Evolutionary conservation across 768 basidiomycete genomes (phyloP).

Genomic region (Leccinum longicurvipes): DNA sequence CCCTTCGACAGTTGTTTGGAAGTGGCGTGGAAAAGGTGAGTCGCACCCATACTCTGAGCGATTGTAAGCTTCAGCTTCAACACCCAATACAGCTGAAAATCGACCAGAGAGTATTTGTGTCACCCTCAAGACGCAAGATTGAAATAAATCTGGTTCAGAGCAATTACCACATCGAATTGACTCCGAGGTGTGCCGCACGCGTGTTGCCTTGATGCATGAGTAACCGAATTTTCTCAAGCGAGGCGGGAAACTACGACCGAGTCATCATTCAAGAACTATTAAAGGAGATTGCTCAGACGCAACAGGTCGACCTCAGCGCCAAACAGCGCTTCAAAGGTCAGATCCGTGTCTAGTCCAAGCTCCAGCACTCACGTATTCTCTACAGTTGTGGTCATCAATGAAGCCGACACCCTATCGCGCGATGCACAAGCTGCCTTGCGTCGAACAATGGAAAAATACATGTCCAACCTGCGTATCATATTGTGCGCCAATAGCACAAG

Average conservation of each 20-base stretch:
- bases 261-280: conserved; percentile 94
- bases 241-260: conserved; percentile 93
- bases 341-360: neutral
- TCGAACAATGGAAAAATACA: conserved; percentile 99
- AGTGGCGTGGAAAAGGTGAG: conserved; percentile 87
- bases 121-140: conserved; percentile 89
- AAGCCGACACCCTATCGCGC: conserved; percentile 90
- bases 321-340: conserved; percentile 96
- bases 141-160: conserved; percentile 97
- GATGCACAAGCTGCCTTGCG: conserved; percentile 97
- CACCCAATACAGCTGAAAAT: conserved; percentile 77
- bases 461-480: conserved; percentile 95
- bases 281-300: conserved; percentile 98
- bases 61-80: neutral
- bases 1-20: conserved; percentile 85
- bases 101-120: conserved; percentile 93
- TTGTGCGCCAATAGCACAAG: conserved; percentile 95
- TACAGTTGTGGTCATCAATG: conserved; percentile 95
- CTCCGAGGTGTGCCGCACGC: conserved; percentile 69
- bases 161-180: conserved; percentile 97
- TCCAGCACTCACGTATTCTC: neutral
- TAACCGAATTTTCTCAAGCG: conserved; percentile 46
- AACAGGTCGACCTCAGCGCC: conserved; percentile 94
- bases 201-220: neutral
- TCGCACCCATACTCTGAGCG: neutral